These are phyloP conservation scores for Ophiosphaerella herpotricha DNA, from an alignment of 2,329 filamentous ascomycete species.

Conservation along the genomic window DNA sequence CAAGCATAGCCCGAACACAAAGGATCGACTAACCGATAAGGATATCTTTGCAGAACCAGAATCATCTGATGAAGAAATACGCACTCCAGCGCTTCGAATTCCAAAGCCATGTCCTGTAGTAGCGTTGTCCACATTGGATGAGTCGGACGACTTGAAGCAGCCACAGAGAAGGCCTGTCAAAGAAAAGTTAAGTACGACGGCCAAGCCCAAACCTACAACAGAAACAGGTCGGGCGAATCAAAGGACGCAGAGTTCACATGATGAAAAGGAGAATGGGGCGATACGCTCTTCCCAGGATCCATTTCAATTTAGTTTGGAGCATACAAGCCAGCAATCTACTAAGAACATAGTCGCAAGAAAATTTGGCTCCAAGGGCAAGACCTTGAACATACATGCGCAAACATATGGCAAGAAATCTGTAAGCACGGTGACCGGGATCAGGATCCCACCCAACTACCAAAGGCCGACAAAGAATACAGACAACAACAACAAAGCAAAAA, in stretches of 20 bases:
- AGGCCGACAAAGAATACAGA: neutral
- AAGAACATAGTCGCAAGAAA: slow-evolving; percentile 3
- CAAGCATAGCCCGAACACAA: neutral
- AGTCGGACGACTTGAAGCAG: slow-evolving; percentile 4
- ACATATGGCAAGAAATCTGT: neutral
- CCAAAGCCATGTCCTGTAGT: slow-evolving; percentile 1
- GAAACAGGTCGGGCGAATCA: neutral
- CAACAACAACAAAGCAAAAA: neutral
- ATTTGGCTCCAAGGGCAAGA: slow-evolving; percentile 3
- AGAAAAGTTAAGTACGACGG: neutral
- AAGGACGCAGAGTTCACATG: neutral
- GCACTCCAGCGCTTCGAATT: slow-evolving; percentile 4
- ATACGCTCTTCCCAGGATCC: neutral
- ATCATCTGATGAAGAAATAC: slow-evolving; percentile 27
- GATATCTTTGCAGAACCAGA: slow-evolving; percentile 26
- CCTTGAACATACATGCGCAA: slow-evolving; percentile 16
- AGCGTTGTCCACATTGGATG: neutral
- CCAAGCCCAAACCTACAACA: neutral
- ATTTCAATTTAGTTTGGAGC: slow-evolving; percentile 14
- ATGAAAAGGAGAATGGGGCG: neutral
- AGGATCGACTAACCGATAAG: slow-evolving; percentile 4
- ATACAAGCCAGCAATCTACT: slow-evolving; percentile 10
- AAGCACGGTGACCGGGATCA: slow-evolving; percentile 3
- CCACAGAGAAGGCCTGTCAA: slow-evolving; percentile 1
- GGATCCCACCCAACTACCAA: slow-evolving; percentile 7